phyloP scores from a whole-genome alignment of 371 early-diverging fungal genomes.

The Mucor piriformis region DNA sequence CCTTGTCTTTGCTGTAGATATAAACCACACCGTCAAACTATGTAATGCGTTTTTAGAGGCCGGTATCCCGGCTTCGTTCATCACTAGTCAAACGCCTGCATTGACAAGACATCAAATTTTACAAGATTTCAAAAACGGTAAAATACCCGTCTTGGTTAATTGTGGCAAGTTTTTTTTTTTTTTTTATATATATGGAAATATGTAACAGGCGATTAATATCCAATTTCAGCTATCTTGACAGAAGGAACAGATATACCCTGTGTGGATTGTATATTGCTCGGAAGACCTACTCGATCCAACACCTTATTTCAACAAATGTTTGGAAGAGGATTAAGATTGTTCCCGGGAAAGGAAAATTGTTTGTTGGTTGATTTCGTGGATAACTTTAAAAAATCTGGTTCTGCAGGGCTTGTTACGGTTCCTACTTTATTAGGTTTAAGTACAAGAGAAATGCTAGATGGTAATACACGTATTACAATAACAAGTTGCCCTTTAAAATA shows the following conservation, averaged over 20 bases:
- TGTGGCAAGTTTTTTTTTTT: slow-evolving; percentile 62
- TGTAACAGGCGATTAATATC: neutral
- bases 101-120: slow-evolving; percentile 61
- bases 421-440: slow-evolving; percentile 77
- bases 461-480: slow-evolving; percentile 1
- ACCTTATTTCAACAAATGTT: slow-evolving; percentile 94
- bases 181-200: too few relatives aligned
- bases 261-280: slow-evolving; percentile 89
- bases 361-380: slow-evolving; percentile 91
- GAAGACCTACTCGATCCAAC: slow-evolving; percentile 81
- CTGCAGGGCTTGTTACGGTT: slow-evolving; percentile 55
- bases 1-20: slow-evolving; percentile 88
- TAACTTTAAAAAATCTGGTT: slow-evolving; percentile 36
- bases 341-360: slow-evolving; percentile 73
- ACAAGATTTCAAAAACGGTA: slow-evolving; percentile 61
- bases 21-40: slow-evolving; percentile 70
- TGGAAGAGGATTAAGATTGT: slow-evolving; percentile 85
- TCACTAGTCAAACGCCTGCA: slow-evolving; percentile 65
- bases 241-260: slow-evolving; percentile 90
- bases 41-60: slow-evolving; percentile 57
- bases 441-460: slow-evolving; percentile 38
- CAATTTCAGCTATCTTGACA: slow-evolving; percentile 59
- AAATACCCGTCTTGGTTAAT: slow-evolving; percentile 84
- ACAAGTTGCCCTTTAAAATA: neutral
- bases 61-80: slow-evolving; percentile 64